Evolutionary conservation across 805 yeast species (phyloP), one percentile per base, ranked within the genome.

Genomic region (Kodamaea restingae): DNA sequence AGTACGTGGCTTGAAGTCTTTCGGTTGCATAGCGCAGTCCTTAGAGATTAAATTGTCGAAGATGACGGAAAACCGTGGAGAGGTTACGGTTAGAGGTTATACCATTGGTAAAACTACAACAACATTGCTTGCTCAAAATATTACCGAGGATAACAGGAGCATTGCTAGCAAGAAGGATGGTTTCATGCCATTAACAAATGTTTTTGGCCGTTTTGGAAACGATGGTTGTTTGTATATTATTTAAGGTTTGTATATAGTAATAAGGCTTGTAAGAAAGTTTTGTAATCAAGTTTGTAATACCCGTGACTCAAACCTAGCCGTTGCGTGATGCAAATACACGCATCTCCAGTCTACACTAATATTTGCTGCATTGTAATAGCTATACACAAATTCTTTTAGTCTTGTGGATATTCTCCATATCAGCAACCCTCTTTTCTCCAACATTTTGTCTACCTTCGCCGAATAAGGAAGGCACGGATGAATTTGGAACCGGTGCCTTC

Each of bases 191-290:
- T 43, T 66, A 15, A 63, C 74, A 3, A 73, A 73, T 4, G 61
- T 80, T 0, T 51, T 47, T 25, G 88, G 87, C 0, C 65, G 67
- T 26, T 81, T 81, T 71, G 90, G 88, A 10, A 64, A 58, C 20
- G 91, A 84, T 56, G 90, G 90, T 2, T 82, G 90, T 52, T 70
- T 84, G 42, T 84, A 83, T 54, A 70, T 67, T 38, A 30, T 47
- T 12, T 31, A 31, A 33, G n/a, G n/a, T 9, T 27, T 36, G 39
- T 35, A 18, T 4, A 35, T 35, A 35, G 36, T 25, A 18, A 12
- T 12, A 11, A 25, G 5, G 14, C n/a, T n/a, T 9, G 12, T 25
- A 11, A n/a, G 28, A n/a, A n/a, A n/a, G n/a, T n/a, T n/a, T n/a
- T n/a, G n/a, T n/a, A n/a, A n/a, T n/a, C n/a, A n/a, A n/a, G n/a